A percentile compares a stretch with the other conserved stretches of the same genome.
These are phyloP conservation scores for Trametes elegans DNA, from an alignment of 768 basidiomycete species.

Conservation along the genomic window DNA sequence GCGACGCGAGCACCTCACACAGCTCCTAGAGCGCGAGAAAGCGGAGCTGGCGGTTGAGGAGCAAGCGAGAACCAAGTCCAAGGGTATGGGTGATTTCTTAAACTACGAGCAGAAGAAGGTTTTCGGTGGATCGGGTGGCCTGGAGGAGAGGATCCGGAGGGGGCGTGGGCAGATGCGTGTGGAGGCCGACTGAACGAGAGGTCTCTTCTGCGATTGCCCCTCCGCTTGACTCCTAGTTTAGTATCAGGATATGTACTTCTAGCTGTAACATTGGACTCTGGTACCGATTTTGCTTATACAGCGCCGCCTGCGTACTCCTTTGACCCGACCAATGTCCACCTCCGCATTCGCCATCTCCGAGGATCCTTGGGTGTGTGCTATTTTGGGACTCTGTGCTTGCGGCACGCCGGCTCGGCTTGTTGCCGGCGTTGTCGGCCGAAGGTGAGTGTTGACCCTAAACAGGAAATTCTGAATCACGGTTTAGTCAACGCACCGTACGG, in stretches of 20 bases:
- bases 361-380: not conserved
- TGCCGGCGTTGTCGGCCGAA: conserved; percentile 9
- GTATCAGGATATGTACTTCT: conserved; percentile 4
- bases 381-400: not conserved
- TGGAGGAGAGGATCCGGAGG: conserved; percentile 77
- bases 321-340: too few relatives aligned
- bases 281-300: too few relatives aligned
- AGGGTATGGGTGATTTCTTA: conserved; percentile 80
- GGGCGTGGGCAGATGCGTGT: conserved; percentile 70
- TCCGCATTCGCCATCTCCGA: too few relatives aligned
- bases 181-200: conserved; percentile 58
- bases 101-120: conserved; percentile 82
- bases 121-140: conserved; percentile 72
- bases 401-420: not conserved
- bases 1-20: conserved; percentile 68
- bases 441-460: not conserved
- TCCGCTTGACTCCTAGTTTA: conserved; percentile 1
- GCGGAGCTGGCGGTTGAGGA: conserved; percentile 75
- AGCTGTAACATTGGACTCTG: not conserved
- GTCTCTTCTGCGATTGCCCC: not conserved
- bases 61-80: conserved; percentile 61
- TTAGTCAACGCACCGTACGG: not conserved
- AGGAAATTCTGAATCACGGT: conserved; percentile 15
- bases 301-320: too few relatives aligned
- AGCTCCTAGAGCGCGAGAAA: conserved; percentile 73